Base-by-base conservation (phyloP, 352 stramenopile species). In the Nothophytophthora sp. region DNA sequence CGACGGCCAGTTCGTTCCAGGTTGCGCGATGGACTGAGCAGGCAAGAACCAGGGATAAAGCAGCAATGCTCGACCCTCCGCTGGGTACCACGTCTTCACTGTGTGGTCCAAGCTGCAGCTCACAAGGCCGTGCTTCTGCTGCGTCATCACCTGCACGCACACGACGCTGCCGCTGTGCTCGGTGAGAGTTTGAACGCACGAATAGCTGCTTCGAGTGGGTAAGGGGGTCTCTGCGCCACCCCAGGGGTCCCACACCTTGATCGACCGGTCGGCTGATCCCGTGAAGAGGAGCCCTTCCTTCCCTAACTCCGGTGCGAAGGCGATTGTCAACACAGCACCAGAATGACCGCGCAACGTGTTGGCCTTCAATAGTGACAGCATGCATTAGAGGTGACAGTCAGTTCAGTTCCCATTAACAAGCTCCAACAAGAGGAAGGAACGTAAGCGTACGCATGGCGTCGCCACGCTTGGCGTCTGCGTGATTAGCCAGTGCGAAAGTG, bases 201-300 rank as follows among this genome's bases (percentile, higher is more conserved):
- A 11, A 34, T 43, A 67, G 30, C 28, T 51, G 40, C 39, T 44
- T 47, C 38, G 55, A 13, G 41, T 54, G 30, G 74, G 68, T n/a
- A 81, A 29, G 18, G 69, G 59, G 0, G 70, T 64, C 23, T 87
- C 70, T 4, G 60, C 55, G 15, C 49, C 58, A 20, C 73, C 51
- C 76, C 73, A 88, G 10, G 76, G 76, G 40, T 92, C 81, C 81
- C 81, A 92, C 6, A 90, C 55, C 35, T 81, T 86, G 38, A 92
- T 88, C 0, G 68, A 76, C 23, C 82, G 75, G 53, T 92, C 82
- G 0, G 71, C 66, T 13, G 78, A 86, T 12, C 80, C 76, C 6
- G 67, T 81, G 25, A 91, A 82, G 13, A 91, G 71, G 35, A 93
- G 38, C 0, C 74, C 77, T 45, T 76, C 60, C 11, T 70, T 76